Evolutionary conservation across 2,329 filamentous ascomycete species (phyloP).

Genomic region (Curvularia lunata): DNA sequence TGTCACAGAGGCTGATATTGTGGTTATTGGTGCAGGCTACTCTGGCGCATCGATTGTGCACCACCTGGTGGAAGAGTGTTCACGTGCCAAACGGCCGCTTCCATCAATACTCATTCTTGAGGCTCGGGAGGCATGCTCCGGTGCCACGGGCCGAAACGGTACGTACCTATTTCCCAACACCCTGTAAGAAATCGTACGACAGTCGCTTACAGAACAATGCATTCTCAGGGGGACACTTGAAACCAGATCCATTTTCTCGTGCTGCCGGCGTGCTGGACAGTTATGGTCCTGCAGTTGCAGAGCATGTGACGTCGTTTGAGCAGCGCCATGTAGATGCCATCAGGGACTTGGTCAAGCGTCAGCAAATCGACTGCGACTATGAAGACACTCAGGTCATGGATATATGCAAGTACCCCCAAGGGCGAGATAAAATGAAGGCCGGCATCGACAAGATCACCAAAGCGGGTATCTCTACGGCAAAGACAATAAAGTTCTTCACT

Average conservation of each 20-base stretch:
- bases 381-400: constrained; percentile 21
- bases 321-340: constrained; percentile 16
- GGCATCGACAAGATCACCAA: constrained; percentile 8
- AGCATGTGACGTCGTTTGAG: constrained; percentile 23
- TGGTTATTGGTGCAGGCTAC: constrained; percentile 23
- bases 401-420: constrained; percentile 11
- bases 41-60: constrained; percentile 20
- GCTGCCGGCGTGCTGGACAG: constrained; percentile 17
- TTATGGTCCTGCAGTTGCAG: constrained; percentile 18
- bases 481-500: constrained; percentile 8
- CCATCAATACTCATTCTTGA: constrained; percentile 51
- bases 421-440: constrained; percentile 14
- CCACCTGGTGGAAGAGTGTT: constrained; percentile 18
- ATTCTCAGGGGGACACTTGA: constrained; percentile 17
- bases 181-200: background rate
- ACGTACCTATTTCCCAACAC: constrained; percentile 36
- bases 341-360: constrained; percentile 16
- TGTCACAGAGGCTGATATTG: constrained; percentile 11
- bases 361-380: constrained; percentile 20
- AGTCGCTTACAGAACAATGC: background rate
- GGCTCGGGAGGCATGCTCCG: constrained; percentile 57
- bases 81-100: background rate
- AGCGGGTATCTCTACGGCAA: constrained; percentile 17
- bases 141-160: constrained; percentile 62
- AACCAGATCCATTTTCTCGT: constrained; percentile 48